Percentiles rank a stretch among this genome's conserved stretches.
phyloP scores from a whole-genome alignment of 345 rosid species.

The Eucalyptus rudis region DNA sequence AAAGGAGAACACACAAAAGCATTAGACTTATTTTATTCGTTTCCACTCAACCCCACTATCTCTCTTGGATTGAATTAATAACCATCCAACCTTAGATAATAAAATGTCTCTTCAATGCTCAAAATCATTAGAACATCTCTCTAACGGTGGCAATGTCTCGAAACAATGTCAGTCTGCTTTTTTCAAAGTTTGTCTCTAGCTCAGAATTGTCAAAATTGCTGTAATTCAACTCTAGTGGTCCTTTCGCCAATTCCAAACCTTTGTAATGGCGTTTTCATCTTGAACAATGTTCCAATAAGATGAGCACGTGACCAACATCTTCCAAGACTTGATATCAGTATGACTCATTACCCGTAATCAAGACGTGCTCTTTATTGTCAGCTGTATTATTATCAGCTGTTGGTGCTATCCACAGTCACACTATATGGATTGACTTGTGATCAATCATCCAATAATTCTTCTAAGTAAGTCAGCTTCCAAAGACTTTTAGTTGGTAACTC shows the following conservation, averaged over 20 bases:
- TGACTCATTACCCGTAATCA: no score
- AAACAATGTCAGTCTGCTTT: neutral
- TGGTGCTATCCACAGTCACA: fast-evolving
- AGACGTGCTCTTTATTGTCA: no score
- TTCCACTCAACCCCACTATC: neutral
- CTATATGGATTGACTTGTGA: no score
- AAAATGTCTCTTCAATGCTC: neutral
- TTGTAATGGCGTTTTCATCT: neutral
- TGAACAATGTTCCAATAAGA: no score
- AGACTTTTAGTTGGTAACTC: no score
- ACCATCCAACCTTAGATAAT: neutral
- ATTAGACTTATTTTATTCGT: neutral
- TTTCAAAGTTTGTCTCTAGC: neutral
- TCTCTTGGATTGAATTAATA: neutral
- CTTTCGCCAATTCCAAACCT: neutral
- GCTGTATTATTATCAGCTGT: no score
- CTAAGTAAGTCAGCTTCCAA: no score
- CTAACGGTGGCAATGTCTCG: neutral
- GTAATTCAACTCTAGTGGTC: neutral
- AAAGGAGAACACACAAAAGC: neutral
- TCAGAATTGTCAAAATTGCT: neutral
- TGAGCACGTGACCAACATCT: no score
- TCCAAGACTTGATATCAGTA: no score
- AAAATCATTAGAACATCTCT: neutral
- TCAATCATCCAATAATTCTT: no score